Evolutionary conservation across 306 rosid genomes (phyloP), one percentile per base, ranked within the genome.

Genomic region (Acacia melanoxylon): DNA sequence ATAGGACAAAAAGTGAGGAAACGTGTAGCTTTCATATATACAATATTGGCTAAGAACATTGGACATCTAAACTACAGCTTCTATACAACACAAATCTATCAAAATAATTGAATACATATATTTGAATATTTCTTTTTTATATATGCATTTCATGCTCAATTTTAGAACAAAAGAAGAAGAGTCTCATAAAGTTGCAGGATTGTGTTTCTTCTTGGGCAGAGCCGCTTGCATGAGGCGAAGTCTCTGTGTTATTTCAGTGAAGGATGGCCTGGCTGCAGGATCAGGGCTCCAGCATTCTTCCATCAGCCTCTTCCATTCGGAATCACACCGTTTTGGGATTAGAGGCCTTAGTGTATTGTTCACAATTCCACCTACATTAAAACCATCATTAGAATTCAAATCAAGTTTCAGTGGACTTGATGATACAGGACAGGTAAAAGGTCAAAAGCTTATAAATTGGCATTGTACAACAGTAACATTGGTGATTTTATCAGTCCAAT

Each of bases 241-340:
- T 81, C 97, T 89, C 8, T 73, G 81, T 37, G 93, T 83, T 73
- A 96, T 86, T 48, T 96, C 94, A 25, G 94, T 90, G 84, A 96
- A 96, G 45, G 94, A 82, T 35, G 98, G 97, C 61, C 98, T 88
- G 80, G 78, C 84, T 51, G 81, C 84, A 56, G 99, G 99, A 49
- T 93, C 94, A 59, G 97, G 91, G 13, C 85, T 86, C 98, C 99
- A 93, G 76, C 97, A 96, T 37, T 92, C 94, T 86, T 92, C 98
- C 99, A 96, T 96, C 77, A 96, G 56, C 54, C 14, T 87, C 82
- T 68, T 92, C 99, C 98, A 96, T 72, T 92, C 92, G 4, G 91
- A 56, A 82, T 93, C 99, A 33, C 99, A 96, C 2, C 92, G 89
- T 83, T 89, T 93, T 14, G 99, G 99, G 85, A 96, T 87, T 1